These are phyloP conservation scores for Ceratocystis eucalypticola DNA, from an alignment of 2,329 filamentous ascomycete species.

Conservation along the genomic window DNA sequence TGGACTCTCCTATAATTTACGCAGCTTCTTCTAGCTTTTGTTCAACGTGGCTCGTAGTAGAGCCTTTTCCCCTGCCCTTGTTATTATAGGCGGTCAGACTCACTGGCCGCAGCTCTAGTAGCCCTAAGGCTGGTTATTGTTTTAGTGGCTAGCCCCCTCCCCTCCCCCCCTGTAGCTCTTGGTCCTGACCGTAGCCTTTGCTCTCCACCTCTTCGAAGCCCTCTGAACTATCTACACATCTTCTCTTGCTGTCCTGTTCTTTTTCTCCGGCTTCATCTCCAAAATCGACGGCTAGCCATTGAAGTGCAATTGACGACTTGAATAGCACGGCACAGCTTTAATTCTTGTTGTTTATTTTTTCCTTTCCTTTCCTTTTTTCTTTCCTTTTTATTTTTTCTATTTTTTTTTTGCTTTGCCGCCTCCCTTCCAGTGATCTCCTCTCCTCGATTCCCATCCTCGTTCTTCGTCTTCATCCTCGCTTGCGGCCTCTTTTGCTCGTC, in stretches of 20 bases:
- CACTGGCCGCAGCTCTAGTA: not conserved
- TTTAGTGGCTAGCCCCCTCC: not conserved
- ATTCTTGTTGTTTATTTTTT: constrained; percentile 10
- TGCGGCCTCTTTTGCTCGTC: constrained; percentile 7
- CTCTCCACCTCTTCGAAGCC: not conserved
- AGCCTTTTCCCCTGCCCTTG: not conserved
- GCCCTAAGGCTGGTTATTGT: not conserved
- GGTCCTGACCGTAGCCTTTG: not conserved
- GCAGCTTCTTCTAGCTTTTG: not conserved
- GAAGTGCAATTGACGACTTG: constrained; percentile 9
- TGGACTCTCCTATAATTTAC: too few species aligned
- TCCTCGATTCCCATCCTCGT: not conserved
- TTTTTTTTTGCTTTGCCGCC: not conserved
- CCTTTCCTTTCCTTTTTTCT: constrained; percentile 1
- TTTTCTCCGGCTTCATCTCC: constrained; percentile 7
- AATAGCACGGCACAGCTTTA: constrained; percentile 8
- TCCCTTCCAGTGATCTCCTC: not conserved
- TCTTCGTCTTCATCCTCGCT: not conserved
- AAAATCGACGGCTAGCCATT: constrained; percentile 8
- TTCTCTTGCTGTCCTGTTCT: constrained; percentile 1
- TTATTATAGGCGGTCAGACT: not conserved
- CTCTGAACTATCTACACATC: not conserved
- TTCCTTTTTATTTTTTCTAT: not conserved
- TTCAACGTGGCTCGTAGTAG: constrained; percentile 9
- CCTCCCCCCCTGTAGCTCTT: not conserved